Evolutionary conservation across 169 alveolate genomes (phyloP).

Genomic region (Babesia sp.): DNA sequence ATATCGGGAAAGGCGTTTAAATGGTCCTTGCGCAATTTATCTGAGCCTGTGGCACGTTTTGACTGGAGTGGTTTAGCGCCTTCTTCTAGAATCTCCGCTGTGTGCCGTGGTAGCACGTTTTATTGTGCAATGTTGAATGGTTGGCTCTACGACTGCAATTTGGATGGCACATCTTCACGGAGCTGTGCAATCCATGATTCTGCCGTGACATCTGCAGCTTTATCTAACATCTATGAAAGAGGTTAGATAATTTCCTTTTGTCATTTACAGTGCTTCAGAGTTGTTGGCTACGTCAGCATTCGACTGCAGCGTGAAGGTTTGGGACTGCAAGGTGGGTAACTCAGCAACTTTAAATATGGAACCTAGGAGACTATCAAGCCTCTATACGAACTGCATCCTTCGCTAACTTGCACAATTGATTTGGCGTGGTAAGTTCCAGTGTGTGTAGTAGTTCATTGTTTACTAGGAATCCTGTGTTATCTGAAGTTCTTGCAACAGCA

Average conservation of each 20-base stretch:
- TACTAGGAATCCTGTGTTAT: not conserved
- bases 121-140: slow-evolving; percentile 14
- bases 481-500: slow-evolving; percentile 15
- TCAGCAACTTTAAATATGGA: not conserved
- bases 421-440: slow-evolving; percentile 3
- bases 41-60: slow-evolving; percentile 1
- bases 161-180: not conserved
- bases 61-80: not conserved
- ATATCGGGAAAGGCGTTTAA: slow-evolving; percentile 11
- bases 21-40: slow-evolving; percentile 20
- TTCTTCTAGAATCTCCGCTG: not conserved
- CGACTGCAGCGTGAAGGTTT: slow-evolving; percentile 12
- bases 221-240: not conserved
- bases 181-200: not conserved
- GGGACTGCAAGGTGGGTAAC: slow-evolving; percentile 5
- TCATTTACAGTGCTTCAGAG: not conserved
- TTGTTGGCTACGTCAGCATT: slow-evolving; percentile 2
- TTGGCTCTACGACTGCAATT: not conserved
- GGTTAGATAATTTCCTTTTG: not conserved
- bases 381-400: not conserved
- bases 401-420: not conserved
- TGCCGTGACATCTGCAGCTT: not conserved
- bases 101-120: not conserved
- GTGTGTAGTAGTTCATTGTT: not conserved
- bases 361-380: not conserved